Evolutionary conservation across 148 eudicot species (phyloP).

Genomic region (Agrostemma githago): DNA sequence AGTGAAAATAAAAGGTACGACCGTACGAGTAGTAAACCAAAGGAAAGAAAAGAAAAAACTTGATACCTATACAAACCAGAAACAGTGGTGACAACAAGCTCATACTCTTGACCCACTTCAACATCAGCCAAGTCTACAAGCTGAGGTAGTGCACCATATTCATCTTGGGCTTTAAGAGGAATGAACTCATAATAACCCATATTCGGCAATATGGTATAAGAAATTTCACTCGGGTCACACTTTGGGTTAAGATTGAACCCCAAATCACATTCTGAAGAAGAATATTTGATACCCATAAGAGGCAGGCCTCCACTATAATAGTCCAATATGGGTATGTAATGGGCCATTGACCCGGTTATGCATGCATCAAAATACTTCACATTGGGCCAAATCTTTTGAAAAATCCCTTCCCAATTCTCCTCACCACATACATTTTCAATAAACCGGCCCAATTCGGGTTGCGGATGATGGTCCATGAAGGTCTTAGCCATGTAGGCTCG

Average conservation of each 20-base stretch:
- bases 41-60: not conserved
- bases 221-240: conserved; percentile 56
- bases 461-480: conserved; percentile 32
- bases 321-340: conserved; percentile 13
- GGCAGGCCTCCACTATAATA: conserved; percentile 69
- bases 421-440: conserved; percentile 34
- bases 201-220: conserved; percentile 77
- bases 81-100: conserved; percentile 67
- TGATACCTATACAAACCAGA: conserved; percentile 50
- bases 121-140: conserved; percentile 49
- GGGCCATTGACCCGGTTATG: conserved; percentile 67
- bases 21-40: not conserved
- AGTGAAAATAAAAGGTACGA: not conserved
- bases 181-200: conserved; percentile 78
- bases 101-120: conserved; percentile 60
- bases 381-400: conserved; percentile 75
- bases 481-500: conserved; percentile 31
- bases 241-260: conserved; percentile 65
- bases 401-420: conserved; percentile 65
- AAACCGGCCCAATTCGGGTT: conserved; percentile 44
- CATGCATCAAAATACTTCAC: conserved; percentile 57
- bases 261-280: conserved; percentile 60
- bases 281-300: conserved; percentile 46
- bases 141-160: conserved; percentile 19
- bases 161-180: conserved; percentile 32